Evolutionary conservation across 75 land plant genomes (phyloP).

Genomic region (Cupressus sempervirens): DNA sequence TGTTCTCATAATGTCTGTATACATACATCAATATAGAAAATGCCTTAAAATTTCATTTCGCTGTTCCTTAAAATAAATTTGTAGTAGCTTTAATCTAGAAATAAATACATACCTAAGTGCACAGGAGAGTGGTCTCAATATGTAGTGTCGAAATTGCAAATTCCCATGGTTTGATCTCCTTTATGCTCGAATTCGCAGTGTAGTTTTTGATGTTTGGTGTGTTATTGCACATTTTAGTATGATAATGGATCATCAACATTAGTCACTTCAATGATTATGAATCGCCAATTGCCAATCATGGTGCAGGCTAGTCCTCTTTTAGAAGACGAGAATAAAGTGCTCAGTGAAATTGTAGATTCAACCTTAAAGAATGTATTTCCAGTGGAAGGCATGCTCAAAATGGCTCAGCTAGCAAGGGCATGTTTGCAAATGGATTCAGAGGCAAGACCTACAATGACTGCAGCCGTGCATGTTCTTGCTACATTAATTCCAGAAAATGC

Average conservation of each 20-base stretch:
- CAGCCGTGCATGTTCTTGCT: conserved; percentile 73
- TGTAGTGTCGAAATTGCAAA: not conserved
- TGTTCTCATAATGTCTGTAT: not conserved
- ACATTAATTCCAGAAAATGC: conserved; percentile 52
- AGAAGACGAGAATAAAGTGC: conserved; percentile 43
- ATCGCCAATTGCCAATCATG: not conserved
- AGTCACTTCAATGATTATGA: not conserved
- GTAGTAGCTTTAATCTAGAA: not conserved
- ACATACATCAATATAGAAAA: not conserved
- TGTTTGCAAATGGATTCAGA: conserved; percentile 76
- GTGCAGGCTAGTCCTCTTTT: conserved; percentile 60
- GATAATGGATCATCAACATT: not conserved
- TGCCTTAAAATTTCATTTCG: not conserved
- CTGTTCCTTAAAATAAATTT: not conserved
- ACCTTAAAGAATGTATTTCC: conserved; percentile 53
- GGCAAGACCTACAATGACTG: conserved; percentile 69
- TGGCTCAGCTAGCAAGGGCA: conserved; percentile 69
- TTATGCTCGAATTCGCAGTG: not conserved
- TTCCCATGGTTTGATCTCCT: not conserved
- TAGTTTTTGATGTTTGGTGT: not conserved
- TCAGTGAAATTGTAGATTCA: conserved; percentile 59
- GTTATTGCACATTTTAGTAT: not conserved
- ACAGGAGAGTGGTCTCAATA: not conserved
- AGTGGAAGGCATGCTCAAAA: conserved; percentile 67
- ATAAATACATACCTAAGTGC: not conserved